A percentile compares a stretch with the other conserved stretches of the same genome.
These are phyloP conservation scores for Microsporum ferrugineum DNA, from an alignment of 2,329 filamentous ascomycete species.

Conservation along the genomic window DNA sequence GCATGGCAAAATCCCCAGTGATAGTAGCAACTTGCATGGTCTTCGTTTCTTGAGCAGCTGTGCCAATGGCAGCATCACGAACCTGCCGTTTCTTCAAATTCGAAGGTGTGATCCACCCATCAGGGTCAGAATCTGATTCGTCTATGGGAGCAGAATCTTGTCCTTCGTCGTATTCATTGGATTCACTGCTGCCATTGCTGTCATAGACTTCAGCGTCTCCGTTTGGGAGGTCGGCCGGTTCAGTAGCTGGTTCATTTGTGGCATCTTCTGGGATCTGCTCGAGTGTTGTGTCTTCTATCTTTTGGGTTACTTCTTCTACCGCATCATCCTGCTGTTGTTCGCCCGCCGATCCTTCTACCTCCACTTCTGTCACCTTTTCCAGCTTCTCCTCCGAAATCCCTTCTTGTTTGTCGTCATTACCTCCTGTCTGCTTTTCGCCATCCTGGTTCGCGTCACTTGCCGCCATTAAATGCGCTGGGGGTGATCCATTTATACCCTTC, in stretches of 20 bases:
- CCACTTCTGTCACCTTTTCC: slow-evolving; percentile 14
- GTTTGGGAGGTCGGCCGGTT: neutral
- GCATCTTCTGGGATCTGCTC: slow-evolving; percentile 14
- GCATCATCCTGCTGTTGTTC: slow-evolving; percentile 9
- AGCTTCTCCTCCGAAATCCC: slow-evolving; percentile 20
- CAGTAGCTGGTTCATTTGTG: neutral
- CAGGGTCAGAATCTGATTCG: slow-evolving; percentile 40
- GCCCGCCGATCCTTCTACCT: slow-evolving; percentile 4
- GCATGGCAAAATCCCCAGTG: slow-evolving; percentile 94
- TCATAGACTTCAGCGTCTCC: neutral
- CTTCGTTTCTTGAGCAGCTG: slow-evolving; percentile 44
- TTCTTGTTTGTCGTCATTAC: slow-evolving; percentile 15
- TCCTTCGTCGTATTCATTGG: slow-evolving; percentile 20
- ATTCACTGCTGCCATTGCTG: slow-evolving; percentile 14
- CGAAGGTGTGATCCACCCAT: slow-evolving; percentile 86
- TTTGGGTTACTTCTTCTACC: slow-evolving; percentile 23
- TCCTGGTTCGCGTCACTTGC: slow-evolving; percentile 15
- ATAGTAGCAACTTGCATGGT: slow-evolving; percentile 80
- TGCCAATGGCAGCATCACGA: slow-evolving; percentile 46
- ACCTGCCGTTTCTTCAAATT: slow-evolving; percentile 80
- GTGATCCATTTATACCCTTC: slow-evolving; percentile 61
- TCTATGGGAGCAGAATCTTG: slow-evolving; percentile 15
- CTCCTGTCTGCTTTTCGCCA: slow-evolving; percentile 15
- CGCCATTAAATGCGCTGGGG: slow-evolving; percentile 33
- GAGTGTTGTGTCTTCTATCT: slow-evolving; percentile 19